A percentile compares a stretch with the other conserved stretches of the same genome.
Evolutionary conservation across 441 rosid species (phyloP).

Genomic region (Bruguiera hainesii): DNA sequence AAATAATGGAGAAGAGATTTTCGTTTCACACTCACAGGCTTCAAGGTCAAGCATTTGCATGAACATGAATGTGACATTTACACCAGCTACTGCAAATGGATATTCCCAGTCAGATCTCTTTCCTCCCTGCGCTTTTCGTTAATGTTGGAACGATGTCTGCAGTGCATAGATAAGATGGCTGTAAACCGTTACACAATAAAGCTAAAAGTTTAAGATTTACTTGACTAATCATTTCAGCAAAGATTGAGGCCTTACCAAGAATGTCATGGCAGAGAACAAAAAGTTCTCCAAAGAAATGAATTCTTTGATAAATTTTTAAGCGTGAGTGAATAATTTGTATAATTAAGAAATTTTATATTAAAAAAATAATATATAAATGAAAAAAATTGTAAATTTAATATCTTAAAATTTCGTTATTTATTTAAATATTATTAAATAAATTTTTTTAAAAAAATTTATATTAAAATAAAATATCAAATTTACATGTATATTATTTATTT

Average conservation of each 20-base stretch:
- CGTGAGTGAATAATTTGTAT: too few species aligned
- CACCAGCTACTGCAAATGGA: slow-evolving; percentile 96
- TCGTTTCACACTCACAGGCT: slow-evolving; percentile 48
- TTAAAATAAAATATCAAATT: too few species aligned
- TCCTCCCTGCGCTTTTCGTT: slow-evolving; percentile 68
- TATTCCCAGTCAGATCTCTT: slow-evolving; percentile 87
- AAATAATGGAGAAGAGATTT: background rate
- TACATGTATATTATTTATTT: too few species aligned
- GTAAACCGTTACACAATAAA: too few species aligned
- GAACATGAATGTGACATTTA: slow-evolving; percentile 89
- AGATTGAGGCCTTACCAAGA: slow-evolving; percentile 40
- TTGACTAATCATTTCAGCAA: background rate
- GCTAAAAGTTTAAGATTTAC: too few species aligned
- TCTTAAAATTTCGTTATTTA: too few species aligned
- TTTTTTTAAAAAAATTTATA: too few species aligned
- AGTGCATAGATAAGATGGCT: background rate
- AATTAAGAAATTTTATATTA: too few species aligned
- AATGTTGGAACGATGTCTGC: slow-evolving; percentile 68
- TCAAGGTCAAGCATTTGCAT: slow-evolving; percentile 95
- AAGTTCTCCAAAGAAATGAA: slow-evolving; percentile 87
- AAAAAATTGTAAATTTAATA: too few species aligned
- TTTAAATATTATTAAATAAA: too few species aligned
- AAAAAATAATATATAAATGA: too few species aligned
- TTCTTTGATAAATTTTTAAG: too few species aligned
- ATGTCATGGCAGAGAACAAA: slow-evolving; percentile 81